Conservation (phyloP, 768 basidiomycete genomes). For the Trametes cinnabarina region DNA sequence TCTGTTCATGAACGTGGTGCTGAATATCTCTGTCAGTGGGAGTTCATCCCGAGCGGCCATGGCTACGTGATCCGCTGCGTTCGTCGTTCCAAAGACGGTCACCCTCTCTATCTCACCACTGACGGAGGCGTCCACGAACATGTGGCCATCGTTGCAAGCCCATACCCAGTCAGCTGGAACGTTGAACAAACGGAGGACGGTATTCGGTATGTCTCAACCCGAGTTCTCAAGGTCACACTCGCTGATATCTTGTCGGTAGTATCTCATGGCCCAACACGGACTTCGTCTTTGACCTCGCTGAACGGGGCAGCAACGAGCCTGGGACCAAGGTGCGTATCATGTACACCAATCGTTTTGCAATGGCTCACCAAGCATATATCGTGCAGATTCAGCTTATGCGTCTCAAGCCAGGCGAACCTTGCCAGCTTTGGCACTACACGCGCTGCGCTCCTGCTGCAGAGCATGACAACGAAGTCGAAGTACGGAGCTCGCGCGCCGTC, state of each 20-base stretch:
- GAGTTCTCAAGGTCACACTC: neutral
- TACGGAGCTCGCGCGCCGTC: constrained; percentile 3
- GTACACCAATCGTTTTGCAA: no score
- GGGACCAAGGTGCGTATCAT: constrained; percentile 21
- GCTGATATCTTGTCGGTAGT: no score
- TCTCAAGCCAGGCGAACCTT: constrained; percentile 14
- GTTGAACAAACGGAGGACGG: constrained; percentile 19
- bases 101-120: constrained; percentile 23
- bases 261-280: constrained; percentile 26
- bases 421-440: constrained; percentile 26
- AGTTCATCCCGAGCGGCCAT: constrained; percentile 25
- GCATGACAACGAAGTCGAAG: constrained; percentile 12
- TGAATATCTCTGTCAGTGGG: constrained; percentile 17
- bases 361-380: no score
- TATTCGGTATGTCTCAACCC: constrained; percentile 14
- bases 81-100: constrained; percentile 8
- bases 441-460: constrained; percentile 18
- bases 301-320: constrained; percentile 18
- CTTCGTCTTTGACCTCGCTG: constrained; percentile 23
- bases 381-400: constrained; percentile 23
- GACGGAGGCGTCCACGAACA: constrained; percentile 18
- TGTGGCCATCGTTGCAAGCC: constrained; percentile 22
- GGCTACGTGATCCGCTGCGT: constrained; percentile 26
- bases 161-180: constrained; percentile 28
- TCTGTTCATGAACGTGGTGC: neutral